Evolutionary conservation across 495 filamentous ascomycete species (phyloP).

Genomic region (Lasiosphaeriaceae sp.): DNA sequence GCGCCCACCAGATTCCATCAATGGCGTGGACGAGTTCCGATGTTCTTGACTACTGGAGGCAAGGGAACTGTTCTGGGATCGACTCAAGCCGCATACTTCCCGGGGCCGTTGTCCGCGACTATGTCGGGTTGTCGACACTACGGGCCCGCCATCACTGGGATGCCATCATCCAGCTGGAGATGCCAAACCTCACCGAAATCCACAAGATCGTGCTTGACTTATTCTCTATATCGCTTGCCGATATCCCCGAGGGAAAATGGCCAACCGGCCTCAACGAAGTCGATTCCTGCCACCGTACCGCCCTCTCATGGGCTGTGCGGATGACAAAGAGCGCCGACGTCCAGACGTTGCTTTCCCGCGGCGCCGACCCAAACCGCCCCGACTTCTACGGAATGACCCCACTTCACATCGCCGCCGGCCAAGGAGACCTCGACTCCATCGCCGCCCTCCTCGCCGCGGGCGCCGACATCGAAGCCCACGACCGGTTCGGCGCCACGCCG

Average conservation of each 20-base stretch:
- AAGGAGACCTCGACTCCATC: neutral
- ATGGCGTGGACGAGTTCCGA: neutral
- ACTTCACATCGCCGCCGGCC: neutral
- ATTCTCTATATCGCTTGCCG: neutral
- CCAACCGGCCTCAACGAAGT: neutral
- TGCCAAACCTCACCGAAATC: neutral
- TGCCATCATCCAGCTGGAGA: neutral
- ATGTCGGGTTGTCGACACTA: neutral
- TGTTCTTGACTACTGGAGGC: neutral
- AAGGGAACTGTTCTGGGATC: neutral
- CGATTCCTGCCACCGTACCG: neutral
- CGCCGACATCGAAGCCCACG: neutral
- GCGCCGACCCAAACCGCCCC: neutral
- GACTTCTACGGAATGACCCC: neutral
- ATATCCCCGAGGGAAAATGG: no score
- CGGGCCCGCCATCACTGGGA: neutral
- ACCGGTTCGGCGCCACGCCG: neutral
- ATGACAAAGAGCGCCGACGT: neutral
- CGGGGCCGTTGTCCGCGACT: neutral
- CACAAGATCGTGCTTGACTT: neutral
- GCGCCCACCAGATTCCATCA: neutral
- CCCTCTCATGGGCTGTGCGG: neutral
- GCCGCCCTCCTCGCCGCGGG: neutral
- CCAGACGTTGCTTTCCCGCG: neutral
- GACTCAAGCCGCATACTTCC: neutral